Conservation (phyloP, 2,329 filamentous ascomycete genomes). For the Furcasterigmium furcatum region DNA sequence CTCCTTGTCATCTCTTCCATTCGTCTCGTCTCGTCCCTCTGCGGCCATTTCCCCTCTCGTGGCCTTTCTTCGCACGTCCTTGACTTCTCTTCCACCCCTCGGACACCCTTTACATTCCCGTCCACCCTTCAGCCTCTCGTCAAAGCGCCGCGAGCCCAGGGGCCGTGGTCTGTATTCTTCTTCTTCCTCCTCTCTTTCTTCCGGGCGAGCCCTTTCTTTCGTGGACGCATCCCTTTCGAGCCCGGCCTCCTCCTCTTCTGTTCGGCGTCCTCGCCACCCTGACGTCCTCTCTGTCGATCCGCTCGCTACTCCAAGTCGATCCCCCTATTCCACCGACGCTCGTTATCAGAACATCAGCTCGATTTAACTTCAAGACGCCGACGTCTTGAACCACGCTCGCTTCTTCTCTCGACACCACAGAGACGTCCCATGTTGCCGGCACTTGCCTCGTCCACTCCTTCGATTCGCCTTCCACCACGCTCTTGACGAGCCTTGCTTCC, state of each 20-base stretch:
- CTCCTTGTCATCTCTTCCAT: not conserved
- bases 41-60: not conserved
- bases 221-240: too few species aligned
- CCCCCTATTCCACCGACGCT: not conserved
- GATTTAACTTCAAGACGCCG: too few species aligned
- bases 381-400: too few species aligned
- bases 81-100: not conserved
- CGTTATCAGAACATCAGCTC: too few species aligned
- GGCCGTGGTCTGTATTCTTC: not conserved
- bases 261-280: not conserved
- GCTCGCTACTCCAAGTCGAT: not conserved
- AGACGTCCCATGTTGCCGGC: too few species aligned
- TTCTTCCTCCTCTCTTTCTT: not conserved
- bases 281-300: not conserved
- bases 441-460: too few species aligned
- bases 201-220: not conserved
- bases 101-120: too few species aligned
- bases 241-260: too few species aligned
- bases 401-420: too few species aligned
- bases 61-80: not conserved
- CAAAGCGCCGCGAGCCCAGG: not conserved
- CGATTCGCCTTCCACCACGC: not conserved
- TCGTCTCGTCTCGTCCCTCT: not conserved
- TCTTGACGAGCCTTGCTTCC: not conserved
- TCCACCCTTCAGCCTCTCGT: not conserved